Conservation (phyloP, 192 early-diverging fungal genomes). For the Gryganskiella cystojenkinii region DNA sequence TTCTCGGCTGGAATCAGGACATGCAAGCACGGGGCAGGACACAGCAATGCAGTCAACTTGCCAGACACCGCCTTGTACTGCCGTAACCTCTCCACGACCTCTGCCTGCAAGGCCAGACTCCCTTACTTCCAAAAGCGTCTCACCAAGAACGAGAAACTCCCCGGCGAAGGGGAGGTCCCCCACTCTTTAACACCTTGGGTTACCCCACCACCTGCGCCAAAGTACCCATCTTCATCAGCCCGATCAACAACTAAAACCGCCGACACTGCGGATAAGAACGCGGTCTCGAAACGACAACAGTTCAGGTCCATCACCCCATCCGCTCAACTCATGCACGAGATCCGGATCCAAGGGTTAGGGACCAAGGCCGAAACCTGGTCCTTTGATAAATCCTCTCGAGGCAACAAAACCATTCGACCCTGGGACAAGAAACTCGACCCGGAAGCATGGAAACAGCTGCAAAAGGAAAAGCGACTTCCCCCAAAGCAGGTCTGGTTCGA, state of each 20-base stretch:
- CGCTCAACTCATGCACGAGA: constrained; percentile 40
- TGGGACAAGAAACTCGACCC: constrained; percentile 39
- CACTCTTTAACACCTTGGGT: not conserved
- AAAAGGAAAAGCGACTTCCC: constrained; percentile 27
- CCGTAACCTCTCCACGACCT: constrained; percentile 21
- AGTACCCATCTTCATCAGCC: not conserved
- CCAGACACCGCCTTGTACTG: not conserved
- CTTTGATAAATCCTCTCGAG: constrained; percentile 34
- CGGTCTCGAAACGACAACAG: constrained; percentile 34
- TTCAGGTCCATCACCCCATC: constrained; percentile 43
- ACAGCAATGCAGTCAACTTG: not conserved
- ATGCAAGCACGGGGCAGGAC: too few species aligned
- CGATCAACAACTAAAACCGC: not conserved
- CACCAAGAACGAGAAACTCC: constrained; percentile 11
- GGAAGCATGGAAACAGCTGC: constrained; percentile 24
- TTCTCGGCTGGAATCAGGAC: too few species aligned
- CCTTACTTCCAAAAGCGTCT: constrained; percentile 46
- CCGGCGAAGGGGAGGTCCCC: not conserved
- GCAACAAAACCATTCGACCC: constrained; percentile 45
- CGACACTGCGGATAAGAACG: too few species aligned
- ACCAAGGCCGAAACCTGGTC: constrained; percentile 37
- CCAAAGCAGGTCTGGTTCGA: constrained; percentile 47
- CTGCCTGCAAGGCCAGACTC: not conserved
- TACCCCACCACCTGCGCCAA: constrained; percentile 8
- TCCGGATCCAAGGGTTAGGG: constrained; percentile 34